These are phyloP conservation scores for Albizia julibrissin DNA, from an alignment of 306 rosid genomes.

Conservation along the genomic window DNA sequence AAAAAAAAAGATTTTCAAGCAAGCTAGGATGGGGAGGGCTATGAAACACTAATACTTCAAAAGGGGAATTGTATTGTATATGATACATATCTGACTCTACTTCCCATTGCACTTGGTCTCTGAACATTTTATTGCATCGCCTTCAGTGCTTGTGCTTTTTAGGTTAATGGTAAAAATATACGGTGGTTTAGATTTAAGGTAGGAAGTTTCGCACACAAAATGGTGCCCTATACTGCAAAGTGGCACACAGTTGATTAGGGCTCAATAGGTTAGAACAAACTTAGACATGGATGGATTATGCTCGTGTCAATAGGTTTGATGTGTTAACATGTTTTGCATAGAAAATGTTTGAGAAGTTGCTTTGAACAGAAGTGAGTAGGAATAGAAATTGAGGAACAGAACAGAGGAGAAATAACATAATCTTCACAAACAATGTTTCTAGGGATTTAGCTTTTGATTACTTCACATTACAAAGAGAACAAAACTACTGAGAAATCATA, in stretches of 20 bases:
- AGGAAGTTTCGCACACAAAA: slow-evolving; percentile 11
- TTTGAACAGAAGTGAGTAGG: neutral
- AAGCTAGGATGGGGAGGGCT: neutral
- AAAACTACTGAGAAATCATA: neutral
- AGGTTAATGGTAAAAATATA: neutral
- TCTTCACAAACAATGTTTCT: neutral
- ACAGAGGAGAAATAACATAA: neutral
- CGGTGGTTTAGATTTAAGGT: slow-evolving; percentile 22
- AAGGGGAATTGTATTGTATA: neutral
- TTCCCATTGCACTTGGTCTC: neutral
- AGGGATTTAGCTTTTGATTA: neutral
- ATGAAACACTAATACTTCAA: neutral
- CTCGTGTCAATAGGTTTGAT: neutral
- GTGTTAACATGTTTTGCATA: neutral
- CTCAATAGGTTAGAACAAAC: slow-evolving; percentile 16
- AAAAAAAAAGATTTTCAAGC: neutral
- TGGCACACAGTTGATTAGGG: slow-evolving; percentile 6
- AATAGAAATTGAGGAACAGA: neutral
- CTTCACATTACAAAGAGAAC: neutral
- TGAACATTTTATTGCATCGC: neutral
- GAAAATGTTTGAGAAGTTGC: neutral
- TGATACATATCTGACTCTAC: neutral
- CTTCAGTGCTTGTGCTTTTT: neutral
- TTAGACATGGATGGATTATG: slow-evolving; percentile 15
- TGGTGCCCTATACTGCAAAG: slow-evolving; percentile 11